Conservation (phyloP, 305 asterid species). For the Fraxinus greggii region DNA sequence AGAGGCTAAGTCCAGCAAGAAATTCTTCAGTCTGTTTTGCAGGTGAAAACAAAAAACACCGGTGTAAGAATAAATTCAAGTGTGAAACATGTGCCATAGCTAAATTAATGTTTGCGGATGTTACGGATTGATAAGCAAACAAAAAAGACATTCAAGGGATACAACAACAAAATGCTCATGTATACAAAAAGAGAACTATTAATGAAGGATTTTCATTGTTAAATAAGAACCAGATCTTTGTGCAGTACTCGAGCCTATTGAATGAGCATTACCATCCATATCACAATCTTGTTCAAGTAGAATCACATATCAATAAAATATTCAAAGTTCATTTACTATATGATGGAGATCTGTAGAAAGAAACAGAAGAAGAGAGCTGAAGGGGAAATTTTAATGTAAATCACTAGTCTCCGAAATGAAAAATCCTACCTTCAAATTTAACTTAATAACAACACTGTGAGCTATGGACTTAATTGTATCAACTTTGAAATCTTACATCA, state of each 20-base stretch:
- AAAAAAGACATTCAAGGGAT: not conserved
- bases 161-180: not conserved
- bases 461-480: not conserved
- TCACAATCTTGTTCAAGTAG: not conserved
- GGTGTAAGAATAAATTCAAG: constrained; percentile 27
- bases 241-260: not conserved
- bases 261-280: not conserved
- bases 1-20: constrained; percentile 66
- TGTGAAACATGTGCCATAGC: not conserved
- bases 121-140: not conserved
- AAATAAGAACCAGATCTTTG: not conserved
- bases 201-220: not conserved
- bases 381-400: not conserved
- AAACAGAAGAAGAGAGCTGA: not conserved
- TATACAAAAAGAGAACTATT: not conserved
- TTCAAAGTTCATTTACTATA: not conserved
- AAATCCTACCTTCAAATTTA: not conserved
- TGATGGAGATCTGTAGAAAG: not conserved
- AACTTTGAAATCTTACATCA: not conserved
- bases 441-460: not conserved
- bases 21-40: constrained; percentile 82
- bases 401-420: not conserved
- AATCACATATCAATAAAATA: not conserved
- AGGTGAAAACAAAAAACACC: constrained; percentile 24
- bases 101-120: not conserved